Evolutionary conservation across 2,329 filamentous ascomycete species (phyloP).

Genomic region (Pseudogymnoascus sp.): DNA sequence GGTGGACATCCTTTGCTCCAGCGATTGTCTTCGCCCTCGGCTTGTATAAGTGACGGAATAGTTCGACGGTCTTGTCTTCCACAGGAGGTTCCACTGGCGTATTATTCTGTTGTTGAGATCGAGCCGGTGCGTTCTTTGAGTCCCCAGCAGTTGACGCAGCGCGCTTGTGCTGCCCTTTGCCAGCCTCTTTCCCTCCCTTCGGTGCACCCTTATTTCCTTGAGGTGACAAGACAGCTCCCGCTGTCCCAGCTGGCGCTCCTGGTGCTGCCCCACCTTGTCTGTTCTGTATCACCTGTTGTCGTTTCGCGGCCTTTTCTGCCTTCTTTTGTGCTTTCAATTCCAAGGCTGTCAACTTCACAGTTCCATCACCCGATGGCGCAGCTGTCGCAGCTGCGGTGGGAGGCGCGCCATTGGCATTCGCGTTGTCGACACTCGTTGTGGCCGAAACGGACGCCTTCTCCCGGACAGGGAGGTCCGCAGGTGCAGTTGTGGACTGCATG

Average conservation of each 20-base stretch:
- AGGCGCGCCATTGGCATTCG: background rate
- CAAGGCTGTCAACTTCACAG: slow-evolving; percentile 57
- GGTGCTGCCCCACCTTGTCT: slow-evolving; percentile 31
- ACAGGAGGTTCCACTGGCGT: slow-evolving; percentile 33
- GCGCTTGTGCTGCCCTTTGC: slow-evolving; percentile 26
- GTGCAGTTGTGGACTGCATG: slow-evolving; percentile 1
- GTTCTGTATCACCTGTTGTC: slow-evolving; percentile 60
- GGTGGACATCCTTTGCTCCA: slow-evolving; percentile 68
- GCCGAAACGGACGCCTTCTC: background rate
- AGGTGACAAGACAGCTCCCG: slow-evolving; percentile 10
- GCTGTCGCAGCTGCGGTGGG: background rate
- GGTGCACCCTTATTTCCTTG: slow-evolving; percentile 24
- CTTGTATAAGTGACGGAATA: slow-evolving; percentile 74
- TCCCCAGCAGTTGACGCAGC: slow-evolving; percentile 24
- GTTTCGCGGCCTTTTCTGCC: slow-evolving; percentile 80
- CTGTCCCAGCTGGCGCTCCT: slow-evolving; percentile 18
- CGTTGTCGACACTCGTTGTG: background rate
- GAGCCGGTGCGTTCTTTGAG: slow-evolving; percentile 18
- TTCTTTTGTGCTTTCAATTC: slow-evolving; percentile 84
- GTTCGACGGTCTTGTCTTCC: slow-evolving; percentile 60
- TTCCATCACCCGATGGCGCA: slow-evolving; percentile 18
- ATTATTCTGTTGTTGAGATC: slow-evolving; percentile 19
- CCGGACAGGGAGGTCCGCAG: background rate
- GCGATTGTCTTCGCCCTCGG: slow-evolving; percentile 57
- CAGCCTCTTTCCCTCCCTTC: slow-evolving; percentile 31